Percentiles rank a stretch among this genome's conserved stretches.
Conservation (phyloP, 2,329 filamentous ascomycete species). For the Colletotrichum sp. region DNA sequence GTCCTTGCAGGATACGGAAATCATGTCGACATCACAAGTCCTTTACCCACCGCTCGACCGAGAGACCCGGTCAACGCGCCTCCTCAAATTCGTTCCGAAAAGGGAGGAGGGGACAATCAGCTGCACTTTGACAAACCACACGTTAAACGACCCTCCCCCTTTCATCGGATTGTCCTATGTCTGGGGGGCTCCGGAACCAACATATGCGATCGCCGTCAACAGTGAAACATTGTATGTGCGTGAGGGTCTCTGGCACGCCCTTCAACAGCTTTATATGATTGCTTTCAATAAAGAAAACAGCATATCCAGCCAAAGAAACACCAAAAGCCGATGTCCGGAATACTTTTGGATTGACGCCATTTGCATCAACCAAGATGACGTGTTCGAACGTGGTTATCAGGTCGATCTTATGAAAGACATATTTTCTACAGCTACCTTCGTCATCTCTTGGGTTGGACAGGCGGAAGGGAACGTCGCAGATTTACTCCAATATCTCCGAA, state of each 20-base stretch:
- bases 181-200: slow-evolving; percentile 21
- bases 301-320: not conserved
- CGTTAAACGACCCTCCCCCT: slow-evolving; percentile 1
- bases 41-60: not conserved
- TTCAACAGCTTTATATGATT: not conserved
- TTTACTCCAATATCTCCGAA: not conserved
- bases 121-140: not conserved
- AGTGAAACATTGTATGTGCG: not conserved
- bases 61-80: not conserved
- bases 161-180: slow-evolving; percentile 29
- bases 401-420: slow-evolving; percentile 42
- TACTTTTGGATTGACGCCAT: slow-evolving; percentile 43
- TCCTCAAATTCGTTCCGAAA: not conserved
- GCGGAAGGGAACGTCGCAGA: not conserved
- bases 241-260: not conserved
- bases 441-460: slow-evolving; percentile 39
- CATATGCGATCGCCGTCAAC: not conserved
- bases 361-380: slow-evolving; percentile 43
- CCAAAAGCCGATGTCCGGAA: not conserved
- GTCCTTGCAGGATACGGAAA: not conserved
- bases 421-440: slow-evolving; percentile 35
- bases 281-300: not conserved
- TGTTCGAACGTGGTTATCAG: slow-evolving; percentile 38
- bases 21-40: not conserved
- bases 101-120: not conserved